phyloP scores from a whole-genome alignment of 345 rosid genomes.

The Populus tremula region DNA sequence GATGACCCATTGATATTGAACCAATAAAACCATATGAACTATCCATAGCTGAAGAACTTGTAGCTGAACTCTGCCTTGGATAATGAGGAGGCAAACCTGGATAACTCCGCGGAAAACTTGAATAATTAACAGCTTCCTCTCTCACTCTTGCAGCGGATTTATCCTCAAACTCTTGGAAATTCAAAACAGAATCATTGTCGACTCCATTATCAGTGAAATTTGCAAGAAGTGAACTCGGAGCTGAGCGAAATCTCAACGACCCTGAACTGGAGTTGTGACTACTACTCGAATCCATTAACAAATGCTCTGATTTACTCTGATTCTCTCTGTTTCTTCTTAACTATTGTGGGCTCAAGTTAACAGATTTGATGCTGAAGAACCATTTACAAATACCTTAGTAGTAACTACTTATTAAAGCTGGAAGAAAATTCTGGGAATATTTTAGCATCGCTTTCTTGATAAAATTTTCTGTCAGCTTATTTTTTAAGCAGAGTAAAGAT shows the following conservation, averaged over 20 bases:
- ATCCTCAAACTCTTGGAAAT: slow-evolving; percentile 24
- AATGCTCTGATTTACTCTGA: slow-evolving; percentile 11
- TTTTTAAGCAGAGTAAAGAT: slow-evolving; percentile 60
- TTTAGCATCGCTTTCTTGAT: slow-evolving; percentile 38
- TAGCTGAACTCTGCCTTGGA: slow-evolving; percentile 53
- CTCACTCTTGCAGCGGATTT: slow-evolving; percentile 25
- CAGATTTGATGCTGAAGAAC: slow-evolving; percentile 28
- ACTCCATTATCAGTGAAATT: slow-evolving; percentile 33
- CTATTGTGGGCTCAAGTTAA: slow-evolving; percentile 7
- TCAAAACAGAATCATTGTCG: slow-evolving; percentile 31
- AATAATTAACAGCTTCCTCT: slow-evolving; percentile 31
- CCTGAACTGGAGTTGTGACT: slow-evolving; percentile 52
- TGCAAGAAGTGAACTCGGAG: slow-evolving; percentile 60
- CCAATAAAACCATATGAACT: slow-evolving; percentile 41
- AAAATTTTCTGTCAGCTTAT: slow-evolving; percentile 43
- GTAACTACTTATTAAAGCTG: not conserved
- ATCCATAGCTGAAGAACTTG: slow-evolving; percentile 50
- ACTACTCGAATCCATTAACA: slow-evolving; percentile 60
- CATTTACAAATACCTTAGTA: slow-evolving; percentile 18
- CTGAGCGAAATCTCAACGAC: slow-evolving; percentile 77
- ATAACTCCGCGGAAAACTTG: slow-evolving; percentile 41
- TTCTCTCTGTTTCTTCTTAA: not conserved
- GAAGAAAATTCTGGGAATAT: slow-evolving; percentile 32
- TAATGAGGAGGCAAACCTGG: slow-evolving; percentile 77
- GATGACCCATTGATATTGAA: slow-evolving; percentile 37